phyloP scores from a whole-genome alignment of 2,329 filamentous ascomycete genomes.

The Coleophoma cylindrospora region DNA sequence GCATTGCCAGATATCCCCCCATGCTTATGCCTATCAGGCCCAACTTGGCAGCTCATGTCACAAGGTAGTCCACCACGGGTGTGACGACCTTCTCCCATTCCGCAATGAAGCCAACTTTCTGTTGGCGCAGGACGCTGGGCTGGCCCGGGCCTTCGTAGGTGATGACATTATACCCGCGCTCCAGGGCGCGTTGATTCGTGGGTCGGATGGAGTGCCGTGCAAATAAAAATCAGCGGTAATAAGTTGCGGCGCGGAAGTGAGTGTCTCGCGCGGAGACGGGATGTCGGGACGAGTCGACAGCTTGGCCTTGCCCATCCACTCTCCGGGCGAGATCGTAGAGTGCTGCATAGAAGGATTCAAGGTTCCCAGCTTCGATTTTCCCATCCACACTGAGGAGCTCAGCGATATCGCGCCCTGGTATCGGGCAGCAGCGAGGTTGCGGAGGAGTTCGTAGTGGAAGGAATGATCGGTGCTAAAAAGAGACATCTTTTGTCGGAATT shows the following conservation, averaged over 20 bases:
- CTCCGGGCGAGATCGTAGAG: conserved; percentile 3
- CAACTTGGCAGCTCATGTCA: too few relatives aligned
- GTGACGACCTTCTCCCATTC: conserved; percentile 37
- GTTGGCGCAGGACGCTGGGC: conserved; percentile 32
- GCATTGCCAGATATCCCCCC: too few relatives aligned
- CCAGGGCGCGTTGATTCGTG: conserved; percentile 30
- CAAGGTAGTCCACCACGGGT: conserved; percentile 12
- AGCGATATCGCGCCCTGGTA: conserved; percentile 7
- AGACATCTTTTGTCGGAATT: conserved; percentile 7
- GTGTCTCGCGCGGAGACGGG: conserved; percentile 24
- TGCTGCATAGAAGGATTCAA: conserved; percentile 2
- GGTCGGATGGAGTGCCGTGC: conserved; percentile 34
- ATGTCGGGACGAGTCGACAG: conserved; percentile 11
- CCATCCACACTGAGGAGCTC: conserved; percentile 1
- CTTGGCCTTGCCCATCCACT: conserved; percentile 7
- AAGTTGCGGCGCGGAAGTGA: conserved; percentile 30
- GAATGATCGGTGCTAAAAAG: conserved; percentile 17
- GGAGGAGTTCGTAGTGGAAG: conserved; percentile 24
- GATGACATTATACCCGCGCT: conserved; percentile 37
- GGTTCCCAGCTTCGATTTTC: conserved; percentile 2
- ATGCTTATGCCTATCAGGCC: too few relatives aligned
- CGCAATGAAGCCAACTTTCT: conserved; percentile 36
- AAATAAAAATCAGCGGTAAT: conserved; percentile 31
- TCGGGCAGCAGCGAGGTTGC: conserved; percentile 11
- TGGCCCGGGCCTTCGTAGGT: conserved; percentile 43